phyloP scores from a whole-genome alignment of 805 yeast genomes.

The Ogataea trehaloabstinens region DNA sequence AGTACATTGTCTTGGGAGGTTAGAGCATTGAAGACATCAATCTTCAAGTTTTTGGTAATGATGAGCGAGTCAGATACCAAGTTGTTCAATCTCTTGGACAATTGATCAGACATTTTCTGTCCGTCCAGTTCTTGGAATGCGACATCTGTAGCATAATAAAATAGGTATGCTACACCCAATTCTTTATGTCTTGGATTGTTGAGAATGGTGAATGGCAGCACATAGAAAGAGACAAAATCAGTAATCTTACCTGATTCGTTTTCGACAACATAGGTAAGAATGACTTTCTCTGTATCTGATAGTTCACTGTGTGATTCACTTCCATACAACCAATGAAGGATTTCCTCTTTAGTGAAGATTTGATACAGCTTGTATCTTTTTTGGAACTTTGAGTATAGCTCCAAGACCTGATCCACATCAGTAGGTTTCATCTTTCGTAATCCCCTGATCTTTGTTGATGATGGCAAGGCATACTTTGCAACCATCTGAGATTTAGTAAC shows the following conservation, averaged over 20 bases:
- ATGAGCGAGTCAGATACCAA: conserved; percentile 75
- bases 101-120: conserved; percentile 37
- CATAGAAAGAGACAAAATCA: conserved; percentile 87
- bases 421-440: conserved; percentile 54
- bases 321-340: conserved; percentile 80
- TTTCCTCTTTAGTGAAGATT: conserved; percentile 60
- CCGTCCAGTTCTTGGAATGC: conserved; percentile 41
- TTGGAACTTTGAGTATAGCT: conserved; percentile 62
- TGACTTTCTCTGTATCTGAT: conserved; percentile 45
- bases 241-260: conserved; percentile 63
- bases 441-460: conserved; percentile 47
- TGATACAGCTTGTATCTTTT: conserved; percentile 71
- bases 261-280: conserved; percentile 78
- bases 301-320: conserved; percentile 24
- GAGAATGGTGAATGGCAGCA: conserved; percentile 83
- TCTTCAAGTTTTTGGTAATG: conserved; percentile 60
- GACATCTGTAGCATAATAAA: conserved; percentile 80
- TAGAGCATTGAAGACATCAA: conserved; percentile 93
- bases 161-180: conserved; percentile 83
- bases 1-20: conserved; percentile 86
- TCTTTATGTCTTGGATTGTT: conserved; percentile 59
- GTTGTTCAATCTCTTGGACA: conserved; percentile 57
- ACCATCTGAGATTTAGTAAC: conserved; percentile 67
- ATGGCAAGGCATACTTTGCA: conserved; percentile 57
- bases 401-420: conserved; percentile 66